These are phyloP conservation scores for Hamamelis virginiana DNA, from an alignment of 164 flowering plant genomes.

Conservation along the genomic window DNA sequence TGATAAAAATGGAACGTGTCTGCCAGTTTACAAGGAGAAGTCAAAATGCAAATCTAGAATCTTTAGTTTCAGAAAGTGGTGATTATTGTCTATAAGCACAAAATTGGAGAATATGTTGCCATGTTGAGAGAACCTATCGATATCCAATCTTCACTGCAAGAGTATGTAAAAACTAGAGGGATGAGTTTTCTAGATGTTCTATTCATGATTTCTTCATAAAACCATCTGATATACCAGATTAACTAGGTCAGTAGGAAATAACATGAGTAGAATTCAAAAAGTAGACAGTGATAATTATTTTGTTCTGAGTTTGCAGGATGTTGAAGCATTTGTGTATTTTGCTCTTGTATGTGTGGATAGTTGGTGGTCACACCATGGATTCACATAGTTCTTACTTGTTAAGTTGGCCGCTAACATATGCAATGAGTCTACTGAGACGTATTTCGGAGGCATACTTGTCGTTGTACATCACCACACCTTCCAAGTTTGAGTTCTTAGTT, in stretches of 20 bases:
- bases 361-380: not conserved
- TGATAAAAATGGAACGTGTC: constrained; percentile 28
- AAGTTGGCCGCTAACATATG: constrained; percentile 28
- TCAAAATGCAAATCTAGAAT: not conserved
- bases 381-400: constrained; percentile 22
- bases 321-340: not conserved
- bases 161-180: not conserved
- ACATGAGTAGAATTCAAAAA: too few relatives aligned
- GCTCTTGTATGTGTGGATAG: not conserved
- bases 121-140: not conserved
- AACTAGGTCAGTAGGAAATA: too few relatives aligned
- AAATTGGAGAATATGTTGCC: not conserved
- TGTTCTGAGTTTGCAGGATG: not conserved
- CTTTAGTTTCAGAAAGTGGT: not conserved
- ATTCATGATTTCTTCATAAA: not conserved
- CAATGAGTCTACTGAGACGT: constrained; percentile 31
- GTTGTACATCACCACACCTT: constrained; percentile 33
- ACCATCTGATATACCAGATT: not conserved
- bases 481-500: constrained; percentile 13
- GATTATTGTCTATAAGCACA: not conserved
- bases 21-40: constrained; percentile 6
- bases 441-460: constrained; percentile 27
- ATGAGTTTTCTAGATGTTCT: not conserved
- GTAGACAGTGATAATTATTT: not conserved
- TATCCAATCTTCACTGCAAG: not conserved